Base-by-base conservation (phyloP, 768 basidiomycete species). In the Psilocybe tampanensis region DNA sequence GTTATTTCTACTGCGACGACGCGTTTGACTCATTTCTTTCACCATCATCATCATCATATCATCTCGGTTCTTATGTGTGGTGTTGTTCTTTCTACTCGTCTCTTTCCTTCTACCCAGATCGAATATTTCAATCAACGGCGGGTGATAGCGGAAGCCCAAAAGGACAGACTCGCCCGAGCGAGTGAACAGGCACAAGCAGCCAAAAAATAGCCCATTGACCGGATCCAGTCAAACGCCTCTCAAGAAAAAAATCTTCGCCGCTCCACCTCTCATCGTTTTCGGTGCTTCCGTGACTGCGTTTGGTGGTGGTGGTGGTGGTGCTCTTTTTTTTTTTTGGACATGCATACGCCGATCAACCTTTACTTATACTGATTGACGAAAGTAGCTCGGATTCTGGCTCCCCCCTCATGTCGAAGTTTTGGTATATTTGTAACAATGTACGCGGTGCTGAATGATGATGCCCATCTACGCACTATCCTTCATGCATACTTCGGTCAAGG, bases 71-170 rank as follows among this genome's bases (percentile, higher is more conserved):
- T n/a, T n/a, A n/a, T 29, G 29, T 29, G 29, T 29, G 4, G 29
- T 29, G 29, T 29, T 58, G 41, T 36, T 24, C 51, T 24, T 22
- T 33, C 26, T 47, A 34, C 42, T 39, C 21, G 39, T 57, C 19
- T 51, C 55, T 44, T 43, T 32, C 9, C 29, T 29, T 4, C 9
- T 29, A 5, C 29, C 29, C 63, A 98, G 95, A 88, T 98, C 64
- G 91, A 92, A 23, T 96, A 98, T 70, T 97, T 98, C 67, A 96
- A 97, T 76, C 90, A 93, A 69, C 85, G 94, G 33, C 81, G 95
- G 52, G 83, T 92, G 33, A 82, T 95, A 50, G 89, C 85, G 8
- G 90, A 89, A 58, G 84, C 86, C 55, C 92, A 93, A 71, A 90
- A 88, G 65, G 84, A 86, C 39, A 75, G 88, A 52, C 79, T 92